Percentiles rank a stretch among this genome's conserved stretches.
Conservation (phyloP, 768 basidiomycete genomes). For the Chalciporus chontae region DNA sequence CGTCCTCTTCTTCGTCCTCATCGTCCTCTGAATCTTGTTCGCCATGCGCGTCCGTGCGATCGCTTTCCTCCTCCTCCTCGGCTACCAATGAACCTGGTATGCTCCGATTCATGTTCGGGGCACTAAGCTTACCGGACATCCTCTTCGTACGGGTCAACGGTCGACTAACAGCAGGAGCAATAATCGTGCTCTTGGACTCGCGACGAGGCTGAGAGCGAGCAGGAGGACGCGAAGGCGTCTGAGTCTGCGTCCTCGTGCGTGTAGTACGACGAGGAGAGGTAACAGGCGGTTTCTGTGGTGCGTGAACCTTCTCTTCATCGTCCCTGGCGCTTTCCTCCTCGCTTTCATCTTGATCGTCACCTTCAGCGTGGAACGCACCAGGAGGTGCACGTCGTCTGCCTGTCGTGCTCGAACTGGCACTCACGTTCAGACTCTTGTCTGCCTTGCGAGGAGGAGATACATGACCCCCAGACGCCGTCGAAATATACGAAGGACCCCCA, state of each 20-base stretch:
- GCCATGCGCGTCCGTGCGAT: conserved; percentile 21
- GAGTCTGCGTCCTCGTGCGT: conserved; percentile 6
- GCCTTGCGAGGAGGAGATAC: conserved; percentile 10
- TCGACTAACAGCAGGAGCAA: background rate
- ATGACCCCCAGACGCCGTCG: conserved; percentile 9
- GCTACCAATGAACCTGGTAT: conserved; percentile 45
- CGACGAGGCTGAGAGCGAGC: conserved; percentile 10
- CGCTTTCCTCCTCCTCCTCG: conserved; percentile 30
- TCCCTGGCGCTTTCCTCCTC: conserved; percentile 27
- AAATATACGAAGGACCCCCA: background rate
- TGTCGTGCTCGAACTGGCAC: conserved; percentile 11
- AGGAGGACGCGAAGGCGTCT: conserved; percentile 14
- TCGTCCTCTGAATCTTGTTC: conserved; percentile 24
- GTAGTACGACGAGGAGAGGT: conserved; percentile 13
- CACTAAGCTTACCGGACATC: conserved; percentile 10
- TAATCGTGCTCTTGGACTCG: conserved; percentile 3
- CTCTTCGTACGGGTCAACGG: conserved; percentile 2
- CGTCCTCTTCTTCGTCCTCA: conserved; percentile 34
- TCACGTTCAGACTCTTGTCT: conserved; percentile 11
- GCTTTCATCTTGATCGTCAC: conserved; percentile 31
- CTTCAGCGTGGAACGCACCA: conserved; percentile 44
- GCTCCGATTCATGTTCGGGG: conserved; percentile 25
- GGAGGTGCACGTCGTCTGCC: conserved; percentile 36
- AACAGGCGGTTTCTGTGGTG: conserved; percentile 4
- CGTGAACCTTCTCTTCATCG: conserved; percentile 11